These are phyloP conservation scores for Xylariales sp. DNA, from an alignment of 2,329 filamentous ascomycete genomes.

Conservation along the genomic window DNA sequence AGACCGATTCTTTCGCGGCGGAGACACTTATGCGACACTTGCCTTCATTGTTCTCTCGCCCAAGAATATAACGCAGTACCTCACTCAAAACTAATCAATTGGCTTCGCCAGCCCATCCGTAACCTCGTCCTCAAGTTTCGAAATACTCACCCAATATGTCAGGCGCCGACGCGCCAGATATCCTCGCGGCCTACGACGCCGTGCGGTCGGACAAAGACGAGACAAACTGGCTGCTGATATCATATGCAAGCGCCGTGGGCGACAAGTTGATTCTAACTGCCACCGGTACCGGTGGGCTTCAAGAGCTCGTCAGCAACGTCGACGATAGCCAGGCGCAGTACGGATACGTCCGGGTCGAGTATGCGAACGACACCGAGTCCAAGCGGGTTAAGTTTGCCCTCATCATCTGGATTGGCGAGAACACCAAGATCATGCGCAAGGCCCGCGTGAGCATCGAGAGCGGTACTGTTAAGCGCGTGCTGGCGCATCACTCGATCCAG, in stretches of 20 bases:
- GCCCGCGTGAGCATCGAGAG: constrained; percentile 64
- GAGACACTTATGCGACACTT: background rate
- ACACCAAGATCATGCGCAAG: constrained; percentile 64
- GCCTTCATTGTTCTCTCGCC: background rate
- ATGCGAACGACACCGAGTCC: constrained; percentile 67
- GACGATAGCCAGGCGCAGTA: constrained; percentile 60
- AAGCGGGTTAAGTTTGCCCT: constrained; percentile 65
- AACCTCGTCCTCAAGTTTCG: no score
- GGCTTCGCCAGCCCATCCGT: constrained; percentile 3
- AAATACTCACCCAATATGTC: constrained; percentile 49
- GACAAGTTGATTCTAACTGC: constrained; percentile 51
- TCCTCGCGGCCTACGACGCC: constrained; percentile 60
- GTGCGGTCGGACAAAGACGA: constrained; percentile 62
- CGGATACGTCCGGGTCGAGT: constrained; percentile 61
- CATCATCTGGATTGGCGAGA: constrained; percentile 63
- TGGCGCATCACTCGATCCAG: constrained; percentile 61
- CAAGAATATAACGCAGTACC: background rate
- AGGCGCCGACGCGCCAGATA: constrained; percentile 52
- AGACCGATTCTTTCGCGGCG: no score
- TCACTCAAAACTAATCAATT: constrained; percentile 1
- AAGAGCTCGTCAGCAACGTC: constrained; percentile 51
- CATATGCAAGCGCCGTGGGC: constrained; percentile 50
- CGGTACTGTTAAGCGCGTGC: constrained; percentile 58
- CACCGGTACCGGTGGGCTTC: constrained; percentile 57
- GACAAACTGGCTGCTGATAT: constrained; percentile 64